A percentile compares a stretch with the other conserved stretches of the same genome.
Evolutionary conservation across 768 basidiomycete species (phyloP).

Genomic region (Agaricus subrufescens): DNA sequence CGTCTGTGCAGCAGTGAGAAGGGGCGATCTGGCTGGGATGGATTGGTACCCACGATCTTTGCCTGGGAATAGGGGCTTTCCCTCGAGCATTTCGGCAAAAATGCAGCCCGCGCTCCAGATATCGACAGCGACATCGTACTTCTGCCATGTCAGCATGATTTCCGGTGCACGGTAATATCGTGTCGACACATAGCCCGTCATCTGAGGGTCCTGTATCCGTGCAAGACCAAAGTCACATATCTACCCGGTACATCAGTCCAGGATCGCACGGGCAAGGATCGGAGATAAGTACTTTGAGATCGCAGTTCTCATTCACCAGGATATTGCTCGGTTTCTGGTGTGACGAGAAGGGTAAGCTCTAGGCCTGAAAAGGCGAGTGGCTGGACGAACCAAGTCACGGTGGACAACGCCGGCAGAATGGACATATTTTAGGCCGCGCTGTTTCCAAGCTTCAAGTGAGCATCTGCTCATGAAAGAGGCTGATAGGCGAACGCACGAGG

Average conservation of each 20-base stretch:
- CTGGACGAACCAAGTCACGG: constrained; percentile 74
- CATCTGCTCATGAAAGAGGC: not conserved
- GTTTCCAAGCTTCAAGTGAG: constrained; percentile 7
- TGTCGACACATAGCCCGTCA: constrained; percentile 99
- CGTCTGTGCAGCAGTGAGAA: constrained; percentile 53
- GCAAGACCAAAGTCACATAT: constrained; percentile 99
- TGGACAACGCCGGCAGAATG: constrained; percentile 99
- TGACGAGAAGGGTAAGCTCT: constrained; percentile 5
- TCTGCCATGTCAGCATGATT: constrained; percentile 99
- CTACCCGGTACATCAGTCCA: constrained; percentile 32
- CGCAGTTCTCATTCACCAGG: constrained; percentile 99
- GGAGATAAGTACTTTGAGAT: constrained; percentile 72
- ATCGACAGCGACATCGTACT: constrained; percentile 99
- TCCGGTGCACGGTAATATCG: constrained; percentile 98
- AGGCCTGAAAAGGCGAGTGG: constrained; percentile 3
- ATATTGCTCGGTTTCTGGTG: constrained; percentile 96
- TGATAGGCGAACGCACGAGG: constrained; percentile 49
- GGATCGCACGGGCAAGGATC: not conserved
- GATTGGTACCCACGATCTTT: constrained; percentile 84
- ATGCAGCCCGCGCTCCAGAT: constrained; percentile 99
- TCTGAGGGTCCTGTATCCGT: constrained; percentile 98
- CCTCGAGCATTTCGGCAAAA: constrained; percentile 99
- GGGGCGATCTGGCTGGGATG: not conserved
- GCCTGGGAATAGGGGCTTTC: constrained; percentile 97
- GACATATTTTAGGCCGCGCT: constrained; percentile 99